These are phyloP conservation scores for Daldinia concentrica DNA, from an alignment of 495 filamentous ascomycete genomes.

Conservation along the genomic window DNA sequence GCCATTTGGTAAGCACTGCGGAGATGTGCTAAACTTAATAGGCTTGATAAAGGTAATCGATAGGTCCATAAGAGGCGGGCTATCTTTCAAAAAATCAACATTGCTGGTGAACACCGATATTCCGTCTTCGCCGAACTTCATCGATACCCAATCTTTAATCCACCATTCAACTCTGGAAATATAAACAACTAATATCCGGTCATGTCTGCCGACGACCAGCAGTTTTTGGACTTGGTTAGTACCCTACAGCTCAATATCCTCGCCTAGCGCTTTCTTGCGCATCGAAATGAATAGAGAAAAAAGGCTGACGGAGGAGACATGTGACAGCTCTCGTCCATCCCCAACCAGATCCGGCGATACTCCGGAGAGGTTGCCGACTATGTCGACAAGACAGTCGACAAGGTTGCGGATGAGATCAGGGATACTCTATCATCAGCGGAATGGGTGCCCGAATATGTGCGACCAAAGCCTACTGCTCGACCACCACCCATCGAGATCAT, in stretches of 20 bases:
- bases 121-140: slow-evolving; percentile 19
- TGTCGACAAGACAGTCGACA: slow-evolving; percentile 79
- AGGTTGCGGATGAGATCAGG: slow-evolving; percentile 68
- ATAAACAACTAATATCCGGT: slow-evolving; percentile 10
- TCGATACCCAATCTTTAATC: slow-evolving; percentile 10
- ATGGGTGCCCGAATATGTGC: slow-evolving; percentile 75
- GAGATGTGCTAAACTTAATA: background rate
- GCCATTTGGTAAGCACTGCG: background rate
- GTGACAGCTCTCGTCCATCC: slow-evolving; percentile 73
- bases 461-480: slow-evolving; percentile 64
- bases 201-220: slow-evolving; percentile 71
- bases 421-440: slow-evolving; percentile 68
- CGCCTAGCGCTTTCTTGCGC: background rate
- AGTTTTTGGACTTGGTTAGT: slow-evolving; percentile 69
- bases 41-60: background rate
- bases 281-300: slow-evolving; percentile 23
- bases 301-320: slow-evolving; percentile 23
- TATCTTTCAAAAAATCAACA: slow-evolving; percentile 12
- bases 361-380: slow-evolving; percentile 74
- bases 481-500: slow-evolving; percentile 52
- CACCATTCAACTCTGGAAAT: slow-evolving; percentile 2
- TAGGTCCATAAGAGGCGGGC: background rate
- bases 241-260: background rate
- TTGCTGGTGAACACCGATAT: slow-evolving; percentile 14
- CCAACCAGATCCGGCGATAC: slow-evolving; percentile 73